Base-by-base conservation (phyloP, 1,284 basidiomycete species). In the Athelia psychrophila region DNA sequence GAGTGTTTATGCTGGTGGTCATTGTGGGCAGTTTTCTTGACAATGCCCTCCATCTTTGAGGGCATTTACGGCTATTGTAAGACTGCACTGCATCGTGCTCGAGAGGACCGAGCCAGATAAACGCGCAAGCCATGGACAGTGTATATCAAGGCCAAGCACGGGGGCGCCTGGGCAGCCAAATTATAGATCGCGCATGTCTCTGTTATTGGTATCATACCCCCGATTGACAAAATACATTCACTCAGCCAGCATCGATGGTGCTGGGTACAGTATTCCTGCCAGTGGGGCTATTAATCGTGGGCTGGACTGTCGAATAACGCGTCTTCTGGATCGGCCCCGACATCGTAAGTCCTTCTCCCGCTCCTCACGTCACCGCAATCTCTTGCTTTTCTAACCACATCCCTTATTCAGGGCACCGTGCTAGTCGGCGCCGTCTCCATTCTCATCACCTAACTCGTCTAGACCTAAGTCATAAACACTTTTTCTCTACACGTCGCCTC, bases 11-110 rank as follows among this genome's bases (percentile, higher is more conserved):
- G 22, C 12, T n/a, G n/a, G 47, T 16, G 13, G 19, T 18, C 13
- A 40, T 18, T 57, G 6, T 64, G 38, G 70, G 0, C 71, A 77
- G 75, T 86, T 9, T 73, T 88, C 58, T 67, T 91, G 42, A 84
- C 80, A 0, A 84, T 91, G 19, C 79, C 84, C 0, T 56, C 65
- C 0, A 87, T 88, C 20, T 92, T 83, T 58, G 66, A 72, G 48
- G 68, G 68, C 2, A 62, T 72, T 0, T 88, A 88, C 56, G 59
- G 66, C 23, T 45, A 84, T 88, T 47, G 77, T 83, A 0, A 86
- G 67, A 1, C 59, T 72, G 10, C 66, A 73, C 53, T 85, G 84
- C 58, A 63, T 83, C 47, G 73, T 81, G 6, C 70, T 84, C 22
- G 80, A 64, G 61, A 0, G 64, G 58, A 10, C 72, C 68, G 1